phyloP scores from a whole-genome alignment of 2,329 filamentous ascomycete species.

The Tricladium varicosporioides region DNA sequence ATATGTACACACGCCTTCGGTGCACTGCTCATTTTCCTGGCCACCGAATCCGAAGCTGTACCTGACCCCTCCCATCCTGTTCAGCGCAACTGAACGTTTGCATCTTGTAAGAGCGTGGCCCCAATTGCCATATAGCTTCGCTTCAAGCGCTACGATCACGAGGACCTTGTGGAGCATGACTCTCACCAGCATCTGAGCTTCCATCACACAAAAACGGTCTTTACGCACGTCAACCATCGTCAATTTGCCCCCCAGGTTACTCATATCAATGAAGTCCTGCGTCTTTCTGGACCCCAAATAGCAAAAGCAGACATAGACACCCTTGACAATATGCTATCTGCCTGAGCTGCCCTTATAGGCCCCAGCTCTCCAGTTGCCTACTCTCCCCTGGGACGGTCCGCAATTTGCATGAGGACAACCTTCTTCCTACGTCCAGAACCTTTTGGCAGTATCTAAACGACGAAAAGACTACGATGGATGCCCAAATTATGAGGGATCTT shows the following conservation, averaged over 20 bases:
- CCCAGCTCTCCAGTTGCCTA: conserved; percentile 25
- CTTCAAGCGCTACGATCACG: conserved; percentile 27
- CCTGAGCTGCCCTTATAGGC: conserved; percentile 26
- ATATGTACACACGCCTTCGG: neutral
- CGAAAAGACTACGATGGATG: conserved; percentile 31
- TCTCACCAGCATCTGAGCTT: conserved; percentile 20
- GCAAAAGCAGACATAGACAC: neutral
- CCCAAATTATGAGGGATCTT: conserved; percentile 34
- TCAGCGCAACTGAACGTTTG: neutral
- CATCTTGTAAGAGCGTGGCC: neutral
- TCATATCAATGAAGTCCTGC: neutral
- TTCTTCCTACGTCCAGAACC: conserved; percentile 9
- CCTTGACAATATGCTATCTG: conserved; percentile 23
- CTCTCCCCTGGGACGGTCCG: conserved; percentile 18
- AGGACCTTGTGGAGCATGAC: conserved; percentile 25
- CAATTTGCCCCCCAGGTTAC: conserved; percentile 3
- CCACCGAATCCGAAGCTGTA: too few species aligned
- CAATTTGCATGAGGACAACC: conserved; percentile 12
- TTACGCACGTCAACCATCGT: conserved; percentile 11
- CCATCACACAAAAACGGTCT: conserved; percentile 13
- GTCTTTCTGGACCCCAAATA: neutral
- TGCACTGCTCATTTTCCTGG: neutral
- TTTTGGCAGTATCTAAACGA: conserved; percentile 5
- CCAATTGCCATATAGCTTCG: neutral
- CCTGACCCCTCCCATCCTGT: too few species aligned